Evolutionary conservation across 2,329 filamentous ascomycete genomes (phyloP), one percentile per base, ranked within the genome.

Genomic region (Fusarium staphyleae): DNA sequence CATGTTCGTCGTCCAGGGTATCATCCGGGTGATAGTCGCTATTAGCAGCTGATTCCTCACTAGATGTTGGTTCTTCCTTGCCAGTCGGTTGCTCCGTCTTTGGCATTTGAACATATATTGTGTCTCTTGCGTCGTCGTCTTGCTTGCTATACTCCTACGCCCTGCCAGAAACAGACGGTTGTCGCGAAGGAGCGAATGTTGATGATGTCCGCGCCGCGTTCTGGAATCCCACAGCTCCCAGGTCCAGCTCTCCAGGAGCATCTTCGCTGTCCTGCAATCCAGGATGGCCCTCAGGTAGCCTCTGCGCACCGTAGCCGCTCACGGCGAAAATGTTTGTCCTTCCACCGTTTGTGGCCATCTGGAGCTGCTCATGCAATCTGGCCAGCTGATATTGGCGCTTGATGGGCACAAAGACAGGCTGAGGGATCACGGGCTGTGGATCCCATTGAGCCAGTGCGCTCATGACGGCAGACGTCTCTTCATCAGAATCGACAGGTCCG

Each of bases 401-500:
- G 52, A 88, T 86, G 3, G 86, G 85, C 5, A 78, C 75, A 60
- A 87, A 83, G 2, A 84, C 70, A 3, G 78, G 83, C 68, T 90
- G 86, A 7, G 87, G 85, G 22, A 91, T 82, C 4, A 96, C 77
- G 1, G 93, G 93, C 58, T 88, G 86, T 0, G 93, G 93, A 35
- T 86, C 87, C 76, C 90, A 91, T 47, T 86, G 85, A 18, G 86
- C 80, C 47, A 93, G 82, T 7, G 90, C 90, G 26, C 83, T 80
- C 91, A 98, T 96, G 44, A 98, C 90, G 0, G 88, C 83, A 41
- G 92, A 88, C 43, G 91, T 91, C 74, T 99, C 95, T 77, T 98
- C 95, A 70, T 99, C 95, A 2, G 90, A 95, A 72, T 99, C 95
- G 30, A 99, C 85, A 1, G 91, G 89, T 3, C 87, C 90, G 5